Conservation (phyloP, 2,329 filamentous ascomycete species). For the Aspergillus ochraceoroseus region DNA sequence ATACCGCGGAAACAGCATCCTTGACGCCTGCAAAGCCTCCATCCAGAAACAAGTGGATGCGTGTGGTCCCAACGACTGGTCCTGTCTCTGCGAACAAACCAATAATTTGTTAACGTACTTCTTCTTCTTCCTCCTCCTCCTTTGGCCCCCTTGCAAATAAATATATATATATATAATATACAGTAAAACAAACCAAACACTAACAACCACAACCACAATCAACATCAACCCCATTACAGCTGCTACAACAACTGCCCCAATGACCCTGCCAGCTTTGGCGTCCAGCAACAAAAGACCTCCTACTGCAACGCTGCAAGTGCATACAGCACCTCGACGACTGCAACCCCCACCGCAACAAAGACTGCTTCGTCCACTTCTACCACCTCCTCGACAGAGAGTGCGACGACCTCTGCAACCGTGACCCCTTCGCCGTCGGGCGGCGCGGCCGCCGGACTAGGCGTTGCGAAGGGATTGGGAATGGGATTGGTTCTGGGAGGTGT, state of each 20-base stretch:
- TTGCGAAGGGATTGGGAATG: too few species aligned
- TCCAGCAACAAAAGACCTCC: conserved; percentile 31
- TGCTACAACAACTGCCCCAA: conserved; percentile 63
- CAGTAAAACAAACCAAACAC: background rate
- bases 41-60: conserved; percentile 10
- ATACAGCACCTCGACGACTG: conserved; percentile 1
- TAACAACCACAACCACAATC: background rate
- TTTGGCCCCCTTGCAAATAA: too few species aligned
- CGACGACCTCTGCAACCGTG: too few species aligned
- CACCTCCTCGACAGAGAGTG: too few species aligned
- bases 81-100: conserved; percentile 16
- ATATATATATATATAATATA: too few species aligned
- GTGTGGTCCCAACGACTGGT: conserved; percentile 15
- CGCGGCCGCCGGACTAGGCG: too few species aligned
- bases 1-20: conserved; percentile 8
- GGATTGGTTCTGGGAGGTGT: too few species aligned
- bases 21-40: conserved; percentile 11
- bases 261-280: conserved; percentile 37
- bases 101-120: conserved; percentile 16
- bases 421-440: too few species aligned
- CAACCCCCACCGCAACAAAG: background rate
- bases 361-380: background rate
- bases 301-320: conserved; percentile 44
- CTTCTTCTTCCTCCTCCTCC: too few species aligned
- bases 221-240: conserved; percentile 30